Conservation (phyloP, 768 basidiomycete species). For the Agaricus subrufescens region DNA sequence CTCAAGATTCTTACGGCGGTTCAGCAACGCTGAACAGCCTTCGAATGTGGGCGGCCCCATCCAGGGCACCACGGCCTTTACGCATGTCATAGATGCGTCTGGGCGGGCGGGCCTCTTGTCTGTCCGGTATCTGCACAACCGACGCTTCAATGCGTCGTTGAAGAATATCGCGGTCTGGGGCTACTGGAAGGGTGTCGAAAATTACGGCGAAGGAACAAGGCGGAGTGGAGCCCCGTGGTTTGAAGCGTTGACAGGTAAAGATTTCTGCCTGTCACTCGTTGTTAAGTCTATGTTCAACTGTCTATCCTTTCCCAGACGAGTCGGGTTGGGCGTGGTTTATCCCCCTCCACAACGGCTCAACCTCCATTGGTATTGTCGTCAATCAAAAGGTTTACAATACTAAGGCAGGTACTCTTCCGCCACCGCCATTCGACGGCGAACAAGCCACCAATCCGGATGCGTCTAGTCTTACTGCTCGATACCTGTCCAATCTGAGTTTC, state of each 20-base stretch:
- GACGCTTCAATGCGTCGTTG: constrained; percentile 62
- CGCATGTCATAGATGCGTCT: constrained; percentile 68
- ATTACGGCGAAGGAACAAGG: constrained; percentile 45
- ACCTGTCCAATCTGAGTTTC: constrained; percentile 38
- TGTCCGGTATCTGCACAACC: constrained; percentile 62
- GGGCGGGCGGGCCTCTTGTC: constrained; percentile 72
- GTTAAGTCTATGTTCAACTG: neutral
- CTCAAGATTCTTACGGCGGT: constrained; percentile 13
- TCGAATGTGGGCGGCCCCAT: constrained; percentile 13
- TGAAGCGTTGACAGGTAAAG: constrained; percentile 63
- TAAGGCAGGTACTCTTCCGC: constrained; percentile 21
- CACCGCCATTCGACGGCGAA: constrained; percentile 24
- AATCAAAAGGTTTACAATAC: constrained; percentile 46
- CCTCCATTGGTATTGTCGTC: constrained; percentile 60
- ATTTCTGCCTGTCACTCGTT: neutral
- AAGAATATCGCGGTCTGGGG: constrained; percentile 78
- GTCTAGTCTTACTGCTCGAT: constrained; percentile 32
- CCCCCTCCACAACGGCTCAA: constrained; percentile 59
- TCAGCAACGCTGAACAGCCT: constrained; percentile 10
- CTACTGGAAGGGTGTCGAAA: constrained; percentile 57
- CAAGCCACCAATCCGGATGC: constrained; percentile 18
- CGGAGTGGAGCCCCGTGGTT: constrained; percentile 63
- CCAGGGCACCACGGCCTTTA: constrained; percentile 54
- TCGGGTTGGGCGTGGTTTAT: constrained; percentile 74
- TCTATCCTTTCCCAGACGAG: constrained; percentile 39